phyloP scores from a whole-genome alignment of 2,329 filamentous ascomycete species.

The Chalara sp. region DNA sequence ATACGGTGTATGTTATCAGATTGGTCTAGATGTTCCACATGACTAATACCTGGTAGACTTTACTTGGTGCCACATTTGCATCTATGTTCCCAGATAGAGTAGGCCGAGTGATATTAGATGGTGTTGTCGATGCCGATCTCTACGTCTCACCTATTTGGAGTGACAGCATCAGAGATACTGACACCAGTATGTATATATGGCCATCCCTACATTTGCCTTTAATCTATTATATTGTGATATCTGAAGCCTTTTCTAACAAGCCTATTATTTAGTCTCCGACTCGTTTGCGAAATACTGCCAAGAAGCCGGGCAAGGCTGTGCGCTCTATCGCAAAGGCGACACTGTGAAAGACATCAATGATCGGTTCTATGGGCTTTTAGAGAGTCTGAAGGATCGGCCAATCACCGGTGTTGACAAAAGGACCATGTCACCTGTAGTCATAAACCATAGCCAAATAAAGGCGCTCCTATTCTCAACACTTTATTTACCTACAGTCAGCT shows the following conservation, averaged over 20 bases:
- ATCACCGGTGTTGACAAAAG: constrained; percentile 15
- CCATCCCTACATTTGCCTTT: too few species aligned
- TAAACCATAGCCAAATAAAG: constrained; percentile 23
- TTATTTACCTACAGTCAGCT: constrained; percentile 21
- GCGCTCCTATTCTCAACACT: constrained; percentile 19
- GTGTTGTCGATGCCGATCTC: constrained; percentile 22
- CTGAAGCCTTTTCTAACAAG: too few species aligned
- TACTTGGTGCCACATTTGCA: constrained; percentile 38
- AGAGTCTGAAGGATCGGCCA: constrained; percentile 30
- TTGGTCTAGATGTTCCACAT: too few species aligned
- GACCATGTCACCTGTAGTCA: constrained; percentile 14
- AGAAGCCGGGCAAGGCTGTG: constrained; percentile 26
- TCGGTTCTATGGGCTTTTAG: constrained; percentile 30
- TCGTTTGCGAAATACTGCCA: constrained; percentile 26
- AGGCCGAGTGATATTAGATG: constrained; percentile 33
- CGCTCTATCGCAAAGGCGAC: constrained; percentile 18
- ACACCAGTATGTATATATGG: constrained; percentile 5
- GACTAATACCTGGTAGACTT: constrained; percentile 11
- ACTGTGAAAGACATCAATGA: constrained; percentile 15
- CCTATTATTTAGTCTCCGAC: constrained; percentile 6
- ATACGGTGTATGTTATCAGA: constrained; percentile 30
- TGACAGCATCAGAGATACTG: constrained; percentile 19
- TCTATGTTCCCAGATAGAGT: constrained; percentile 37
- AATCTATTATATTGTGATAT: too few species aligned
- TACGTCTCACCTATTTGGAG: constrained; percentile 19